Evolutionary conservation across 2,329 filamentous ascomycete species (phyloP), one percentile per base, ranked within the genome.

Genomic region (Stenocarpella maydis): DNA sequence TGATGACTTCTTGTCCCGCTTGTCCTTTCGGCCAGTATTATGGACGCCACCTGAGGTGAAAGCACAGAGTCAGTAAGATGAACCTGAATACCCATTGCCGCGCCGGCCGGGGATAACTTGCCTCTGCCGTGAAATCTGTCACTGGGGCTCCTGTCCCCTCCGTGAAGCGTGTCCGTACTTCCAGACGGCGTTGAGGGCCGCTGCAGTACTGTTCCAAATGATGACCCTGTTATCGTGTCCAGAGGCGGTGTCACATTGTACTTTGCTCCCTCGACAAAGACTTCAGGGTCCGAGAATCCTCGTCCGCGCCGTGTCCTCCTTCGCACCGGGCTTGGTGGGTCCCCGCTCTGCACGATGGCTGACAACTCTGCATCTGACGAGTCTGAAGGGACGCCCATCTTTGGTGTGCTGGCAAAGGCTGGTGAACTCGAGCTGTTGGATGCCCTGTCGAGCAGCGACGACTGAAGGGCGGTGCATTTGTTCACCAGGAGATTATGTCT

Each of bases 401-500:
- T 72, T 70, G 17, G 73, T 19, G 69, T 49, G 47, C 37, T 39
- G 6, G 67, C 17, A 15, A 65, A 47, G 2, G 55, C 39, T 19
- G 58, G 67, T 6, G 67, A 61, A 24, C 43, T 64, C 37, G n/a
- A 72, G 71, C 75, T 70, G 26, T 78, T 79, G 9, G 81, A 79
- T 71, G 82, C 80, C 77, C 86, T 79, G 63, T 87, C 84, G 50
- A 87, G 75, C 6, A 87, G 73, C 2, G 81, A 82, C 10, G 82
- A 83, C 75, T 89, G 84, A 24, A 88, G 77, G 1, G 82, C 81
- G 15, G 82, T 84, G 74, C 87, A 87, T 73, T 86, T 87, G 65
- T 82, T 83, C 73, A 81, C 80, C 60, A 89, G 78, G 24, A 83
- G 78, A 54, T 79, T 78, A 73, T 86, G 82, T 69, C 86, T 85